Evolutionary conservation across 345 rosid genomes (phyloP).

Genomic region (Raphanus sativus): DNA sequence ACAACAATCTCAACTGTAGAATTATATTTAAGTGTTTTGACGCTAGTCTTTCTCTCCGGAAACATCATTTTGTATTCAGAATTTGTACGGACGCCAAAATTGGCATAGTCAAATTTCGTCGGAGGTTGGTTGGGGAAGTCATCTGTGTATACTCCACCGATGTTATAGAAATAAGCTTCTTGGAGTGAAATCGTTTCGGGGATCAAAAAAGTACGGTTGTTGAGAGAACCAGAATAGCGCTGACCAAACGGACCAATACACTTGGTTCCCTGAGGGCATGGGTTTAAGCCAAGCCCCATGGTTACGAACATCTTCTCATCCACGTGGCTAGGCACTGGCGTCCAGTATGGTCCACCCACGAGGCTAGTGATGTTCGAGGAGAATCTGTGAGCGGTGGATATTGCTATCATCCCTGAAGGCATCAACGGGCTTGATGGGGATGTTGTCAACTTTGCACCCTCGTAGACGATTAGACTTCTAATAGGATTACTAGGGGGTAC

Average conservation of each 20-base stretch:
- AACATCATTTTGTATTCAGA: conserved; percentile 32
- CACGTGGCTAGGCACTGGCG: conserved; percentile 57
- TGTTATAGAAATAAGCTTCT: conserved; percentile 55
- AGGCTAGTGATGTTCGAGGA: conserved; percentile 50
- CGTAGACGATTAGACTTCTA: conserved; percentile 51
- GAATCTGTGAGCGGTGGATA: conserved; percentile 62
- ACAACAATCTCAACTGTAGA: conserved; percentile 62
- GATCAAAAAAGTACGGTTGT: conserved; percentile 52
- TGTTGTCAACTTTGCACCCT: conserved; percentile 31
- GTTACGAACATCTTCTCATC: conserved; percentile 74
- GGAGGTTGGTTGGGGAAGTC: conserved; percentile 68
- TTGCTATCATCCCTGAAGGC: conserved; percentile 48
- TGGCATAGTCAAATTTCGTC: conserved; percentile 54
- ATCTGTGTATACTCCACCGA: conserved; percentile 51
- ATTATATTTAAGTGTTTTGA: conserved; percentile 57
- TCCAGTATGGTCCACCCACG: conserved; percentile 55
- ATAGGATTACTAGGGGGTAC: conserved; percentile 40
- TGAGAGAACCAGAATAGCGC: conserved; percentile 61
- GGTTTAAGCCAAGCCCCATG: conserved; percentile 44
- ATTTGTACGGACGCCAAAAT: conserved; percentile 16
- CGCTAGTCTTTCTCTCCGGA: conserved; percentile 53
- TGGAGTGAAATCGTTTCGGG: conserved; percentile 51
- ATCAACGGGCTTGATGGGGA: conserved; percentile 47
- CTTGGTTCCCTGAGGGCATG: conserved; percentile 45
- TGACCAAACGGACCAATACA: conserved; percentile 41